Base-by-base conservation (phyloP, 345 rosid species). In the Psidium guajava region DNA sequence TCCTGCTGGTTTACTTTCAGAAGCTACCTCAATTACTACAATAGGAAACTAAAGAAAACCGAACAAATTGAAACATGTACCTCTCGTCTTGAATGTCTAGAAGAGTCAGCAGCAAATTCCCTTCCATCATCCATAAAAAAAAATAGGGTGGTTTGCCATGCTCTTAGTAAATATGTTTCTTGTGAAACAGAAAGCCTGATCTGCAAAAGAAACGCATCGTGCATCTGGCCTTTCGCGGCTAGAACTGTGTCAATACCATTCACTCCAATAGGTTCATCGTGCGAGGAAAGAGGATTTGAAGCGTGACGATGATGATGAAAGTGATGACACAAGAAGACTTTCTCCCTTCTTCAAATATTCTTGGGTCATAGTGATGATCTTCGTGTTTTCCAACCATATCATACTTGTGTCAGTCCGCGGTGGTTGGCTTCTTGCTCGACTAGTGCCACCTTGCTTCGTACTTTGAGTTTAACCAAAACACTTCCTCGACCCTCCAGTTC, bases 131-230 rank as follows among this genome's bases (percentile, higher is more conserved):
- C 88, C 75, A 83, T 40, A n/a, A n/a, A n/a, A 11, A 92, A 83
- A 85, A 92, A 88, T 52, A 88, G 88, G 52, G 89, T 50, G 51
- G 92, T 93, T 88, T 91, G 91, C 88, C 93, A 90, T 59, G 92
- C 94, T 85, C 88, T 85, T 88, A 94, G 87, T 5, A 88, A 88
- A 83, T 91, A 90, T 83, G 87, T 82, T 87, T 87, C 94, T 56
- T 84, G 82, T 21, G 85, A 83, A 86, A 89, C 88, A 86, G 94
- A 93, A 74, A 94, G 92, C 88, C 93, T 84, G 81, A 94, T 91
- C 83, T 87, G 90, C 86, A 94, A 89, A 47, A 94, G 92, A 88
- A 93, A 93, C 77, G 92, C 91, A 58, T 93, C 94, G 7, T 88
- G 91, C 85, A 91, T 83, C 83, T 88, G 86, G 85, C 90, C 89